Evolutionary conservation across 108 stramenopile genomes (phyloP).

Genomic region (Skeletonema menzelii): DNA sequence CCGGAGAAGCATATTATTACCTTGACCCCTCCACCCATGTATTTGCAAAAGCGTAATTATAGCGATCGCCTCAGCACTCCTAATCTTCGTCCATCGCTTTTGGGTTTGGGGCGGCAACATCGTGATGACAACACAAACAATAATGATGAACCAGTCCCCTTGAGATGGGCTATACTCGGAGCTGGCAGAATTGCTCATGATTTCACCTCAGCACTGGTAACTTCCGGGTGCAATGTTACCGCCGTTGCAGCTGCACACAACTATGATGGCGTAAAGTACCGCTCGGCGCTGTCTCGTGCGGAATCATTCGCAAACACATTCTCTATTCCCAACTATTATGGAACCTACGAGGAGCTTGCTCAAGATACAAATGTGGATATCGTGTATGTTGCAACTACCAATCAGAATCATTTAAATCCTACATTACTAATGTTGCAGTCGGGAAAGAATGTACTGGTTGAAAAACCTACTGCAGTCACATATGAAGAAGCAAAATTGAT

Average conservation of each 20-base stretch:
- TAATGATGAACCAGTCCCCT: constrained; percentile 15
- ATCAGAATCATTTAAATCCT: constrained; percentile 56
- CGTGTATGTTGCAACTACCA: constrained; percentile 36
- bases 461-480: constrained; percentile 78
- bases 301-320: constrained; percentile 20
- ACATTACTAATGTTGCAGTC: constrained; percentile 59
- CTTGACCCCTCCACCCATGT: constrained; percentile 13
- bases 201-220: constrained; percentile 49
- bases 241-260: constrained; percentile 18
- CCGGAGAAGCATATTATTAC: background rate
- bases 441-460: constrained; percentile 77
- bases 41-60: background rate
- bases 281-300: constrained; percentile 7
- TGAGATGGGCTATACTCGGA: constrained; percentile 77
- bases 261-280: background rate
- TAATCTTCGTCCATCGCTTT: background rate
- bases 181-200: constrained; percentile 67
- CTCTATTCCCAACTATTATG: constrained; percentile 36
- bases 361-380: constrained; percentile 61
- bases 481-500: constrained; percentile 67
- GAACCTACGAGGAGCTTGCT: constrained; percentile 65
- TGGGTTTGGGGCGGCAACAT: background rate
- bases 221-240: constrained; percentile 25
- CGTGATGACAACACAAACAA: background rate
- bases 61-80: too few relatives aligned